Evolutionary conservation across 805 yeast species (phyloP), one percentile per base, ranked within the genome.

Genomic region (Ogataea philodendri): DNA sequence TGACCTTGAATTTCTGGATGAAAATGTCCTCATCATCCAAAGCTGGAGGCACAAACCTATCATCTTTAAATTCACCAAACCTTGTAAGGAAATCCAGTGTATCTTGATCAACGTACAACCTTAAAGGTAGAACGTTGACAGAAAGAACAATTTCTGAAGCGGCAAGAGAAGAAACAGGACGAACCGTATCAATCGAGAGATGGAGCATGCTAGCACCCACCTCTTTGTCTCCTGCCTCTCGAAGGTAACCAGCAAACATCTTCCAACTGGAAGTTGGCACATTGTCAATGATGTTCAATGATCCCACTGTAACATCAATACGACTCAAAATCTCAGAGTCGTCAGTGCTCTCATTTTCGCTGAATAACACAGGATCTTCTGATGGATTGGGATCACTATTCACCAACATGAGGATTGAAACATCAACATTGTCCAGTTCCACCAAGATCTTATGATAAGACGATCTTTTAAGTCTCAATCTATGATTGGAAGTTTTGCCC

Each of bases 181-280:
- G 65, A 2, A 84, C 72, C 24, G 77, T 78, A 13, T 69, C 70
- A 27, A 87, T 50, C 4, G 62, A 59, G 5, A 81, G 15, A 9
- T 62, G 64, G 0, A 84, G 32, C 83, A 89, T 82, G 32, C 76
- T 71, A 1, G 78, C 75, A 0, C 82, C 84, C 15, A 69, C 64
- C 46, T 84, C 93, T 44, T 90, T 64, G 19, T 78, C 86, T 0
- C 85, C 87, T 15, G 78, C 72, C 31, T 76, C 78, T 41, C 77
- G 71, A 74, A 83, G 69, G 46, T 79, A 74, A 1, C 89, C 78
- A 19, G 80, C 66, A 56, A 88, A 79, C 61, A 83, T 84, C 49
- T 87, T 84, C 96, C 97, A 90, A 0, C 95, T 82, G 0, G 97
- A 90, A 0, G 88, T 75, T 1, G 87, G 81, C 2, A 89, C 78